A percentile compares a stretch with the other conserved stretches of the same genome.
phyloP scores from a whole-genome alignment of 805 yeast genomes.

The Starmera pachycereana region DNA sequence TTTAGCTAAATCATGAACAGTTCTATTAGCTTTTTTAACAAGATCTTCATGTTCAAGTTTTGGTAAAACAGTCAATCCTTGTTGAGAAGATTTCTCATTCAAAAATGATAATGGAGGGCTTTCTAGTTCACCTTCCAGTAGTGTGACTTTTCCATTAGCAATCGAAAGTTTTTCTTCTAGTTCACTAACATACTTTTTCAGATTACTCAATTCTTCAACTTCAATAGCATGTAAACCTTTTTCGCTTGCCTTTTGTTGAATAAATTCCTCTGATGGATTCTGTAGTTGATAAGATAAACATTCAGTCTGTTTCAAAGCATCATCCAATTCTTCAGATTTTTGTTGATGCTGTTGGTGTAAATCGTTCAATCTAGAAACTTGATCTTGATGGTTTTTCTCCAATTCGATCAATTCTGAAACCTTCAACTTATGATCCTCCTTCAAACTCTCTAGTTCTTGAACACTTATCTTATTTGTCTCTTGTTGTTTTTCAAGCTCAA shows the following conservation, averaged over 20 bases:
- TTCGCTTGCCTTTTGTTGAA: slow-evolving; percentile 19
- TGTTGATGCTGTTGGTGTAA: not conserved
- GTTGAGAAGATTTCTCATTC: slow-evolving; percentile 17
- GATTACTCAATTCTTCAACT: slow-evolving; percentile 5
- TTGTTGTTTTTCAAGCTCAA: too few relatives aligned
- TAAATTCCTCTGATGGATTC: slow-evolving; percentile 22
- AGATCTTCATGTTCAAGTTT: slow-evolving; percentile 12
- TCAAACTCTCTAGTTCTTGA: too few relatives aligned
- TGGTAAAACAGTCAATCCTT: slow-evolving; percentile 19
- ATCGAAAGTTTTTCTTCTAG: slow-evolving; percentile 4
- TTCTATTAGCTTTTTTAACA: slow-evolving; percentile 9
- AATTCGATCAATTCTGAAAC: too few relatives aligned
- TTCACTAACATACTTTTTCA: slow-evolving; percentile 2
- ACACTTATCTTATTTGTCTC: too few relatives aligned
- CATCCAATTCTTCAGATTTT: not conserved
- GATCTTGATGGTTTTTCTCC: too few relatives aligned
- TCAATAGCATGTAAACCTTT: slow-evolving; percentile 15
- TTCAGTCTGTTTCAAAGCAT: slow-evolving; percentile 3
- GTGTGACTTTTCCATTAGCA: slow-evolving; percentile 6
- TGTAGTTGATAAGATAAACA: slow-evolving; percentile 4
- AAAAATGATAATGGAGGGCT: slow-evolving; percentile 25
- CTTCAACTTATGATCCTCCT: too few relatives aligned
- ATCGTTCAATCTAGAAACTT: too few relatives aligned
- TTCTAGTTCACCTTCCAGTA: slow-evolving; percentile 8
- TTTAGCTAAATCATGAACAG: slow-evolving; percentile 13